A percentile compares a stretch with the other conserved stretches of the same genome.
Conservation (phyloP, 495 filamentous ascomycete species). For the Schizothecium vesticola region DNA sequence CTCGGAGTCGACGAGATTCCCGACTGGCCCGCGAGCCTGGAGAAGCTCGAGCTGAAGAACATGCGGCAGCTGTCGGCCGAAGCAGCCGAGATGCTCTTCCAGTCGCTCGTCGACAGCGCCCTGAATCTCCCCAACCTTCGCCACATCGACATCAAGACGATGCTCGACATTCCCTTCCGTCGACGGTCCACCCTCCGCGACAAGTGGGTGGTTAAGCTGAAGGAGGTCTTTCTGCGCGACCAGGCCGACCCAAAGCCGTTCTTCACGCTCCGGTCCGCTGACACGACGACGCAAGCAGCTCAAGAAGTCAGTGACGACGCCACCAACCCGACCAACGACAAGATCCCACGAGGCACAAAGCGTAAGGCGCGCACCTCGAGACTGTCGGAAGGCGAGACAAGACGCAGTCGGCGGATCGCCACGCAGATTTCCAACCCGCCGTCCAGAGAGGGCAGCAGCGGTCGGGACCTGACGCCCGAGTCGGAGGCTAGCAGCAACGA, state of each 20-base stretch:
- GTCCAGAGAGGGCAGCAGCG: constrained; percentile 20
- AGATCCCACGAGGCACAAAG: neutral
- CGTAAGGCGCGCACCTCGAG: neutral
- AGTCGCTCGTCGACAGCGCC: constrained; percentile 65
- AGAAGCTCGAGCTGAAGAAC: constrained; percentile 64
- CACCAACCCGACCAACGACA: neutral
- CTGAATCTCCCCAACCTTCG: constrained; percentile 57
- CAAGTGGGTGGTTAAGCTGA: constrained; percentile 61
- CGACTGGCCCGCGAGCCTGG: constrained; percentile 66
- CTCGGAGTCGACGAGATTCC: constrained; percentile 57
- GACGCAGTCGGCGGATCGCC: constrained; percentile 25
- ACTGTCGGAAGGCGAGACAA: neutral
- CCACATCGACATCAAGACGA: constrained; percentile 61
- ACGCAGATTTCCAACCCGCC: constrained; percentile 13
- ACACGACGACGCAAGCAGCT: neutral
- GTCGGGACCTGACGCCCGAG: constrained; percentile 6
- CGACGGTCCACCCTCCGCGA: constrained; percentile 68
- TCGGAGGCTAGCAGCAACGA: constrained; percentile 5
- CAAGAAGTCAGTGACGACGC: neutral
- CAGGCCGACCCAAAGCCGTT: constrained; percentile 44
- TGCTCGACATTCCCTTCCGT: constrained; percentile 70
- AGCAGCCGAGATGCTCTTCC: constrained; percentile 68
- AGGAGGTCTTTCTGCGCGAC: constrained; percentile 58
- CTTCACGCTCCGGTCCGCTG: constrained; percentile 18
- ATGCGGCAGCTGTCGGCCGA: constrained; percentile 62